A percentile compares a stretch with the other conserved stretches of the same genome.
Conservation (phyloP, 2,329 filamentous ascomycete genomes). For the Akanthomyces lecanii region DNA sequence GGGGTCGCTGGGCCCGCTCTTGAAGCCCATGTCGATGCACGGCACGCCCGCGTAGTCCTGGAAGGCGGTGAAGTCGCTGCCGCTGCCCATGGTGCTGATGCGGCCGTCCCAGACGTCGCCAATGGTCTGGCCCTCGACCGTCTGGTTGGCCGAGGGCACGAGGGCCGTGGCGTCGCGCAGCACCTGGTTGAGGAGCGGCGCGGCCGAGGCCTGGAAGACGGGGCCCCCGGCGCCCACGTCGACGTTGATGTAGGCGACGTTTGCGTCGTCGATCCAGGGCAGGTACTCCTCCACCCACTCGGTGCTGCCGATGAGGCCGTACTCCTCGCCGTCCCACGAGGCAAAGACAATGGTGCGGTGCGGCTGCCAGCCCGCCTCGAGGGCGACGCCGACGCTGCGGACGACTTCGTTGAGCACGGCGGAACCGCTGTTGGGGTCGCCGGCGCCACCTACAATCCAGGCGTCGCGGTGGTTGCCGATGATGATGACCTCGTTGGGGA, state of each 20-base stretch:
- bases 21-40: constrained; percentile 61
- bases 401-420: constrained; percentile 76
- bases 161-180: constrained; percentile 62
- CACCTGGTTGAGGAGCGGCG: constrained; percentile 71
- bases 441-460: constrained; percentile 81
- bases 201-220: constrained; percentile 60
- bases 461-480: constrained; percentile 91
- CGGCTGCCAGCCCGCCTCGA: constrained; percentile 56
- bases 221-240: constrained; percentile 69
- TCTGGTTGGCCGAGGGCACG: constrained; percentile 72
- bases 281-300: constrained; percentile 92
- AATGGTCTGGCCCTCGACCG: constrained; percentile 65
- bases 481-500: constrained; percentile 79
- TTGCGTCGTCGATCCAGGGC: constrained; percentile 69
- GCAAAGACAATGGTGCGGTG: constrained; percentile 88
- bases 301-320: constrained; percentile 79
- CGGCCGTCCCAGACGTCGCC: constrained; percentile 61
- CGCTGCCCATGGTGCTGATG: constrained; percentile 65
- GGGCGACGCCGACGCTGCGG: constrained; percentile 66
- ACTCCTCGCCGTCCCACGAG: constrained; percentile 79
- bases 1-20: constrained; percentile 38
- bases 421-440: constrained; percentile 78
- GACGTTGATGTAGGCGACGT: constrained; percentile 81
- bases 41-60: constrained; percentile 67
- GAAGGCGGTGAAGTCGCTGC: constrained; percentile 72